Evolutionary conservation across 2,329 filamentous ascomycete species (phyloP), one percentile per base, ranked within the genome.

Genomic region (Cadophora malorum): DNA sequence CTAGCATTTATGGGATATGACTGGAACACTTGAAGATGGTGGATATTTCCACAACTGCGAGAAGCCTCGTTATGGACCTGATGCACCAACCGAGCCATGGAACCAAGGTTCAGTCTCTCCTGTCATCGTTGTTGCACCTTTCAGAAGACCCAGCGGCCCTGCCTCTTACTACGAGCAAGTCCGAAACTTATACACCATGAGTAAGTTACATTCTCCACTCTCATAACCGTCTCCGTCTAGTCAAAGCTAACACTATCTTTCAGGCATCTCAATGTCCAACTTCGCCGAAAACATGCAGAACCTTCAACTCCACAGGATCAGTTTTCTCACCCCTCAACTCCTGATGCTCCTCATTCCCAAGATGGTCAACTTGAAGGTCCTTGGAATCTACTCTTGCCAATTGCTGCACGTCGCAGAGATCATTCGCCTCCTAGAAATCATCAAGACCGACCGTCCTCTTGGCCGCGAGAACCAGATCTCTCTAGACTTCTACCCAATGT

Each of bases 351-450:
- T 77, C 0, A 69, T 78, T 31, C 76, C 75, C 0, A 63, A 71
- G 28, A 73, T 78, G 70, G 58, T 59, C 19, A 74, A 75, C 5
- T 59, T 78, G 2, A 69, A 67, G 19, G 58, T 65, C 4, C 55
- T 78, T 7, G 75, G 75, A 0, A 67, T 78, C 10, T 76, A 76
- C 35, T 73, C 73, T 21, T 78, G 76, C 33, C 69, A 66, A 49
- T 63, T 78, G 2, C 72, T 78, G 21, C 73, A 75, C 35, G 45
- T 78, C 12, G 72, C 72, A 0, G 63, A 75, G 10, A 70, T 72
- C 0, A 16, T 73, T 21, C 61, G 65, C 6, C 63, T 78, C 3
- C 63, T 78, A 1, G 56, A 74, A 2, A 72, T 77, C 8, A 71
- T 77, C 23, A 60, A 69, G 35, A 69, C 59, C 1, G 72, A 74